Evolutionary conservation across 352 stramenopile species (phyloP), one percentile per base, ranked within the genome.

Genomic region (Phytophthora uliginosa): DNA sequence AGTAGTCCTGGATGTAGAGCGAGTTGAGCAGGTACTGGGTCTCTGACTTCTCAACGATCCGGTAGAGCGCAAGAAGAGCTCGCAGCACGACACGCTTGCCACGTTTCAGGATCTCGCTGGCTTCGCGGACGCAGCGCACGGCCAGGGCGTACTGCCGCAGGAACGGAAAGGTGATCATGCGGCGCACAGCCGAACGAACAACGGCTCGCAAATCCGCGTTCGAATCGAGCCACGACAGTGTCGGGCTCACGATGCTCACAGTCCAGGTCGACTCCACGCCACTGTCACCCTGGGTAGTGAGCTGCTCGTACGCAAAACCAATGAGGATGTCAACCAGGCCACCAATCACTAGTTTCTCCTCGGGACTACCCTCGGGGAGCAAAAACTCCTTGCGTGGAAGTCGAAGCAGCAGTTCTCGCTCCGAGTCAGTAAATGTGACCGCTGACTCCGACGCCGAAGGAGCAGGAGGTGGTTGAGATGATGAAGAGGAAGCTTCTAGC

Each of bases 211-310:
- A 63, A 53, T 97, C 83, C 2, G 64, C 67, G 22, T 70, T 86
- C 42, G 83, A 80, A 76, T 99, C 95, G 38, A 99, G 78, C 95
- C 97, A 99, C 56, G 89, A 94, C 7, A 99, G 72, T 7, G 94
- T 97, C 26, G 95, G 84, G 59, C 95, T 99, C 24, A 99, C 73
- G 71, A 96, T 99, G 50, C 95, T 97, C 10, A 98, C 91, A 15
- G 97, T 99, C 97, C 97, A 99, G 13, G 96, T 93, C 7, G 97
- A 99, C 83, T 99, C 98, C 7, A 99, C 90, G 9, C 88, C 98
- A 56, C 93, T 90, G 70, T 99, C 98, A 38, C 97, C 97, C 62
- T 98, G 88, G 2, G 95, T 99, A 13, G 92, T 98, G 33, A 99
- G 78, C 53, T 98, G 88, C 63, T 99, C 98, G 78, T 99, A 99